Evolutionary conservation across 495 filamentous ascomycete species (phyloP).

Genomic region (Polyplosphaeria fusca): DNA sequence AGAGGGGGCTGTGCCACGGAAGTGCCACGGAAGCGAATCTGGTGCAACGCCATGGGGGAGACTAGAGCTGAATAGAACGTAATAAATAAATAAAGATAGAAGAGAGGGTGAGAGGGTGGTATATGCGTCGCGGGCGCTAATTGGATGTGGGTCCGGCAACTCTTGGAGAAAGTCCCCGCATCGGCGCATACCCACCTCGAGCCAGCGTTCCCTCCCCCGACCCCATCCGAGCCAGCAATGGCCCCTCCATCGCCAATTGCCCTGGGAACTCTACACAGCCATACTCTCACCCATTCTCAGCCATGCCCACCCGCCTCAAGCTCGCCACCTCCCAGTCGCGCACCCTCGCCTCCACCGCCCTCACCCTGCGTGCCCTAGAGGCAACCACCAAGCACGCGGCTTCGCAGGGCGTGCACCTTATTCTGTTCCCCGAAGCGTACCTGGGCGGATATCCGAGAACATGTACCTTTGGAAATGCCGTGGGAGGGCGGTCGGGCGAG

Average conservation of each 20-base stretch:
- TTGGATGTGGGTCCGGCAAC: background rate
- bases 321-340: slow-evolving; percentile 75
- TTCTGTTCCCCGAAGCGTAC: slow-evolving; percentile 92
- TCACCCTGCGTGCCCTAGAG: slow-evolving; percentile 65
- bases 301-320: slow-evolving; percentile 54
- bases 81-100: background rate
- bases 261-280: background rate
- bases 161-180: background rate
- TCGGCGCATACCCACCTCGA: background rate
- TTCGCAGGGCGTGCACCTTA: slow-evolving; percentile 59
- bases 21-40: too few species aligned
- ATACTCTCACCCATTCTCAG: slow-evolving; percentile 4
- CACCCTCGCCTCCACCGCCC: slow-evolving; percentile 60
- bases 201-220: background rate
- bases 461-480: slow-evolving; percentile 68
- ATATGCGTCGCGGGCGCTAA: background rate
- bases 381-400: slow-evolving; percentile 53
- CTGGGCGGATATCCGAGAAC: slow-evolving; percentile 89
- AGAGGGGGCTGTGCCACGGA: too few species aligned
- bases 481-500: slow-evolving; percentile 63
- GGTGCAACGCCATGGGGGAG: too few species aligned
- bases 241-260: background rate
- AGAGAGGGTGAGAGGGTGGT: background rate
- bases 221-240: background rate
- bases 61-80: background rate